Conservation (phyloP, 768 basidiomycete genomes). For the Dacryopinax spathularia region DNA sequence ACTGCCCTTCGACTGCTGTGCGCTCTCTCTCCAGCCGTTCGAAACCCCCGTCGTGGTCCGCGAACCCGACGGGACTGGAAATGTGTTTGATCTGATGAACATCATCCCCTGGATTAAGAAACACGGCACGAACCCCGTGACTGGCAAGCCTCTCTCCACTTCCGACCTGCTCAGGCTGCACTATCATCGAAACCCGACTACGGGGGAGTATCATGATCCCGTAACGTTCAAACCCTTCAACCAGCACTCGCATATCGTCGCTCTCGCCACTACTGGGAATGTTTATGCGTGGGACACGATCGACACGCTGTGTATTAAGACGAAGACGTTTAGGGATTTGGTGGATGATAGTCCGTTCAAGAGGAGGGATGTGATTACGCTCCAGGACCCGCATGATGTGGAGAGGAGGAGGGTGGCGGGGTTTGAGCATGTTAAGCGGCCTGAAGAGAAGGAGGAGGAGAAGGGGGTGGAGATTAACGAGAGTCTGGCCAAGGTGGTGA, state of each 20-base stretch:
- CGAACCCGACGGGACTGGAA: constrained; percentile 64
- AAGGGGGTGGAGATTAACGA: not conserved
- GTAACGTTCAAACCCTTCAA: constrained; percentile 96
- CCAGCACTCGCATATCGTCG: constrained; percentile 89
- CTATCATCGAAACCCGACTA: constrained; percentile 60
- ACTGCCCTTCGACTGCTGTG: constrained; percentile 70
- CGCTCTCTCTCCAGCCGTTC: constrained; percentile 82
- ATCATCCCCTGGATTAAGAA: constrained; percentile 96
- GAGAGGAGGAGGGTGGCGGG: constrained; percentile 10
- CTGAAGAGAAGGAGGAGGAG: not conserved
- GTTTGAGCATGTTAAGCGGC: constrained; percentile 12
- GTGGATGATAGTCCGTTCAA: constrained; percentile 72
- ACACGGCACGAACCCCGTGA: constrained; percentile 64
- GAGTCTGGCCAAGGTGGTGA: constrained; percentile 3
- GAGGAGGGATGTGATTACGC: constrained; percentile 80
- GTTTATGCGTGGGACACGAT: constrained; percentile 76
- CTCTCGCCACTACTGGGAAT: constrained; percentile 78
- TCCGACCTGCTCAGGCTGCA: constrained; percentile 64
- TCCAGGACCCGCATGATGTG: constrained; percentile 80
- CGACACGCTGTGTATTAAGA: constrained; percentile 40
- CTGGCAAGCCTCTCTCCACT: constrained; percentile 54
- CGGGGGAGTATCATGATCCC: constrained; percentile 84
- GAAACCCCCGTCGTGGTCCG: constrained; percentile 75
- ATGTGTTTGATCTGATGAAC: constrained; percentile 78
- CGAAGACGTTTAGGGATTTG: constrained; percentile 60